Evolutionary conservation across 2,329 filamentous ascomycete genomes (phyloP).

Genomic region (Exophiala calicioides): DNA sequence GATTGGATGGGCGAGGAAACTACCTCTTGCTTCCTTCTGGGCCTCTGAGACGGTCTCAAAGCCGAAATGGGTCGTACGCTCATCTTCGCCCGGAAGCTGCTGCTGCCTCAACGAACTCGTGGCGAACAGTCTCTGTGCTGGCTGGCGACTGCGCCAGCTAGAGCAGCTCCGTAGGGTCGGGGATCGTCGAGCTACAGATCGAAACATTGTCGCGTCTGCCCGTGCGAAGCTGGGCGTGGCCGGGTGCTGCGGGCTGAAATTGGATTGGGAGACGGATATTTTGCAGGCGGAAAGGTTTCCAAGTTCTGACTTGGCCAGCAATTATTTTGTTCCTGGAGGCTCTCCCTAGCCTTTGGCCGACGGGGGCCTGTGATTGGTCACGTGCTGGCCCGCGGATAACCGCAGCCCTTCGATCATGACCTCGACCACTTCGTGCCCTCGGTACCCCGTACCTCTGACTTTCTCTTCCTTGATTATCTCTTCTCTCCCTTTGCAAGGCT

Average conservation of each 20-base stretch:
- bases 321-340: neutral
- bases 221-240: neutral
- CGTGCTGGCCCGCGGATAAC: constrained; percentile 22
- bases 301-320: no score
- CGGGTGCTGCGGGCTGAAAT: no score
- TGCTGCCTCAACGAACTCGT: constrained; percentile 12
- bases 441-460: constrained; percentile 3
- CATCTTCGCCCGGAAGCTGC: constrained; percentile 37
- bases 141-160: neutral
- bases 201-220: constrained; percentile 13
- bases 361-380: neutral
- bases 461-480: constrained; percentile 1
- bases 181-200: constrained; percentile 2
- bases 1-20: constrained; percentile 1
- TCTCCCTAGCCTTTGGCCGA: constrained; percentile 1
- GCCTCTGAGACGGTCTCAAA: constrained; percentile 81
- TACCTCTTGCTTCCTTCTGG: constrained; percentile 71
- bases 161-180: constrained; percentile 3
- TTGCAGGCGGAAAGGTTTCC: no score
- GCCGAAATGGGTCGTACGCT: constrained; percentile 81
- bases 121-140: constrained; percentile 9
- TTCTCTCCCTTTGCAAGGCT: neutral
- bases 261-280: no score
- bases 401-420: constrained; percentile 4
- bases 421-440: no score